A percentile compares a stretch with the other conserved stretches of the same genome.
phyloP scores from a whole-genome alignment of 2,329 filamentous ascomycete species.

The Phaeophleospora eucalypticola region DNA sequence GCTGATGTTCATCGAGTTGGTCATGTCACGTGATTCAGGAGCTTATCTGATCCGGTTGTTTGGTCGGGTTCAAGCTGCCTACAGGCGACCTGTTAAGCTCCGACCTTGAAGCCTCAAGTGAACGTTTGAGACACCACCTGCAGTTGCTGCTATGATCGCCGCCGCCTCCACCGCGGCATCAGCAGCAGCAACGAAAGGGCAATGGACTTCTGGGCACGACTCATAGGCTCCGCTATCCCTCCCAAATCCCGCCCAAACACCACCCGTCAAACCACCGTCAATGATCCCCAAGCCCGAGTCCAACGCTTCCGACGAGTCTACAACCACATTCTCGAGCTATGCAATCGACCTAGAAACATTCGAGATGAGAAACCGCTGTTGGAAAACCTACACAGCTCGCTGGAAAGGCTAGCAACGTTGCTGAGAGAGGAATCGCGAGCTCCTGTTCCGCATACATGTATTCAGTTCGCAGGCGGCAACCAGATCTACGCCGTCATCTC shows the following conservation, averaged over 20 bases:
- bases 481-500: constrained; percentile 87
- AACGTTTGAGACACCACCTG: too few species aligned
- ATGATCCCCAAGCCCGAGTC: constrained; percentile 58
- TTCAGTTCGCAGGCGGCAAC: constrained; percentile 77
- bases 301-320: constrained; percentile 59
- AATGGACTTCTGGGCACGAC: constrained; percentile 51
- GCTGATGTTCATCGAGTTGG: too few species aligned
- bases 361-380: constrained; percentile 50
- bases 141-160: neutral
- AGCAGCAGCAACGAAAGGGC: too few species aligned
- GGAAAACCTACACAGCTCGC: constrained; percentile 48
- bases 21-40: too few species aligned
- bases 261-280: constrained; percentile 36
- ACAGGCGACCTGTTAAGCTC: too few species aligned
- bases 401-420: constrained; percentile 59
- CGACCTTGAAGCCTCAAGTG: too few species aligned
- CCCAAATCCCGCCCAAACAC: constrained; percentile 44
- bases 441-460: constrained; percentile 85
- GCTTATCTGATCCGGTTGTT: too few species aligned
- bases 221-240: constrained; percentile 53
- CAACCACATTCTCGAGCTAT: constrained; percentile 59
- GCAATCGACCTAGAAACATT: constrained; percentile 53
- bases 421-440: constrained; percentile 86
- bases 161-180: neutral
- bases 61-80: too few species aligned